Evolutionary conservation across 352 stramenopile species (phyloP), one percentile per base, ranked within the genome.

Genomic region (Phytopythium chamaehyphon): DNA sequence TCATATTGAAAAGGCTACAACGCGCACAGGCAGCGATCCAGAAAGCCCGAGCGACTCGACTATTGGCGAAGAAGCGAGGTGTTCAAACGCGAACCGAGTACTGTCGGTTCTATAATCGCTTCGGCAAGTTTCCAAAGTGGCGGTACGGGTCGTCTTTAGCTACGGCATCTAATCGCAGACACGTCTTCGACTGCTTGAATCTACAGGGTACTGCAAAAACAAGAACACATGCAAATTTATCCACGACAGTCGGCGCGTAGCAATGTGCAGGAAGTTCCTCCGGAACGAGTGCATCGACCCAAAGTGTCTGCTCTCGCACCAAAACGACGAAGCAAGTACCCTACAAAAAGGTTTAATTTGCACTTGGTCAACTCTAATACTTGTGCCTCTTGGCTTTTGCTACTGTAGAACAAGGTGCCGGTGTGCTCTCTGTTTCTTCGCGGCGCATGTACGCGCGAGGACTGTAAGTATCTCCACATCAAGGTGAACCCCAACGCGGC

Each of bases 31-130:
- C 62, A n/a, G 71, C 61, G 1, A 61, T 89, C 37, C 61, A 70
- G 7, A 77, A 77, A 16, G 78, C 76, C 21, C 70, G 73, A 36
- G 66, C 21, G 21, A 70, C 70, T 14, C 76, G 67, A 14, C 42
- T 71, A 15, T 64, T 53, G n/a, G 47, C 50, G 11, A 59, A 64
- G 24, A 74, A 70, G 19, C 26, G 43, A 3, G 54, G 59, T 1
- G 40, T 75, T 33, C 28, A 33, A 33, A 33, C 28, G 28, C 80
- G 83, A 22, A 91, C 78, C 9, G 80, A 89, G 51, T 86, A 90
- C 53, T 93, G 83, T 52, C 73, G 66, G 14, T 93, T 90, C 59
- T 93, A 83, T 69, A 90, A 89, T 51, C 74, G 81, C 33, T 91
- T 88, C 44, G 82, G 82, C 71, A 86, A 80, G 79, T 76, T 9